These are phyloP conservation scores for Coemansia sp. DNA, from an alignment of 192 early-diverging fungal species.

Conservation along the genomic window DNA sequence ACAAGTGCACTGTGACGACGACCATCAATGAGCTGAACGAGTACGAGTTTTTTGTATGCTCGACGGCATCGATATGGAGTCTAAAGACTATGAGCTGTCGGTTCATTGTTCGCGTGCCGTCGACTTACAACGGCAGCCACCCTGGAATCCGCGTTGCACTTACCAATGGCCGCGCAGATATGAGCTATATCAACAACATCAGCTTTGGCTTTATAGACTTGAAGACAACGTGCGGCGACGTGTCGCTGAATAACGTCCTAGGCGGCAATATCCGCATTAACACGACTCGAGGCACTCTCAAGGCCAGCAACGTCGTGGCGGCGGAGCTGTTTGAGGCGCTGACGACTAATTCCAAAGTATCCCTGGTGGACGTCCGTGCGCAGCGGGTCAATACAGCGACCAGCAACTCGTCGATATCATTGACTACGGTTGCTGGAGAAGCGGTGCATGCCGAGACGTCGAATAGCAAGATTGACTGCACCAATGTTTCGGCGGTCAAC, in stretches of 20 bases:
- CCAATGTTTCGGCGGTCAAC: not conserved
- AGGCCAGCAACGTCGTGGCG: not conserved
- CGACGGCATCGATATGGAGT: slow-evolving; percentile 22
- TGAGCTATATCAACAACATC: slow-evolving; percentile 18
- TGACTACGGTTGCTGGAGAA: not conserved
- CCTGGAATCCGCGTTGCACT: slow-evolving; percentile 24
- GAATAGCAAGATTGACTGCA: slow-evolving; percentile 15
- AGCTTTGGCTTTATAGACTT: slow-evolving; percentile 15
- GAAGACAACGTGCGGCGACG: slow-evolving; percentile 7
- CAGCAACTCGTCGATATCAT: slow-evolving; percentile 7
- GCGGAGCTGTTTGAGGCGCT: not conserved
- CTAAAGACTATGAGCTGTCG: slow-evolving; percentile 16
- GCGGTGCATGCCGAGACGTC: slow-evolving; percentile 5
- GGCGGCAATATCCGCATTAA: not conserved
- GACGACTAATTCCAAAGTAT: slow-evolving; percentile 20
- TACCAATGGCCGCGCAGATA: slow-evolving; percentile 16
- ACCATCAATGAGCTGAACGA: slow-evolving; percentile 17
- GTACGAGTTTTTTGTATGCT: slow-evolving; percentile 37
- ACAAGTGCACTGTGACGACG: slow-evolving; percentile 13
- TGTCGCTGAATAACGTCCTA: slow-evolving; percentile 6
- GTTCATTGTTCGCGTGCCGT: slow-evolving; percentile 21
- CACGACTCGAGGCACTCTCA: slow-evolving; percentile 11
- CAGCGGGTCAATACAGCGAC: slow-evolving; percentile 1
- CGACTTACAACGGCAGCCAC: slow-evolving; percentile 2
- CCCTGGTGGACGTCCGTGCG: slow-evolving; percentile 2